Conservation (phyloP, 345 rosid species). For the Sonneratia alba region DNA sequence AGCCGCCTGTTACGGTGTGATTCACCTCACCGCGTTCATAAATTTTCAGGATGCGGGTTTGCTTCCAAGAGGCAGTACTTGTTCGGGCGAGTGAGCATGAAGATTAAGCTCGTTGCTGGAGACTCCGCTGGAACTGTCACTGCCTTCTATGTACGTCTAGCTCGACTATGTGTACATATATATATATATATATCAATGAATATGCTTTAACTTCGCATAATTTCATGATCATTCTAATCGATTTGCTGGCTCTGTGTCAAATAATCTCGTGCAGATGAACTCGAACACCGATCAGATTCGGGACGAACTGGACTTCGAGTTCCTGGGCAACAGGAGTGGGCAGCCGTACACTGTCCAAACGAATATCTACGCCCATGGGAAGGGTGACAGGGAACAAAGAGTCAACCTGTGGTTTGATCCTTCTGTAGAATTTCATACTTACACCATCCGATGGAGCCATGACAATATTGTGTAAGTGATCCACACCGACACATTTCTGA, state of each 20-base stretch:
- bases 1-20: too few species aligned
- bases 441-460: conserved; percentile 70
- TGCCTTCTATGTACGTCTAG: conserved; percentile 65
- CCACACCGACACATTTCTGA: not conserved
- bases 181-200: too few species aligned
- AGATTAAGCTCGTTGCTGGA: conserved; percentile 83
- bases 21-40: not conserved
- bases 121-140: conserved; percentile 99
- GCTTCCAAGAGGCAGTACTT: conserved; percentile 65
- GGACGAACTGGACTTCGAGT: conserved; percentile 90
- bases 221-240: too few species aligned
- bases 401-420: conserved; percentile 97
- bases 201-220: not conserved
- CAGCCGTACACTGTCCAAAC: conserved; percentile 95
- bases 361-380: conserved; percentile 77
- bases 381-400: conserved; percentile 85
- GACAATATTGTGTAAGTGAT: conserved; percentile 55
- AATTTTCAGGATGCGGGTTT: conserved; percentile 69
- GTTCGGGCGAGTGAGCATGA: conserved; percentile 85
- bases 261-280: conserved; percentile 43
- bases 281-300: conserved; percentile 55
- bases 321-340: conserved; percentile 78
- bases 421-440: conserved; percentile 55
- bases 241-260: not conserved
- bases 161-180: not conserved